Base-by-base conservation (phyloP, 129 eudicot species). In the Pittosporum tobira region DNA sequence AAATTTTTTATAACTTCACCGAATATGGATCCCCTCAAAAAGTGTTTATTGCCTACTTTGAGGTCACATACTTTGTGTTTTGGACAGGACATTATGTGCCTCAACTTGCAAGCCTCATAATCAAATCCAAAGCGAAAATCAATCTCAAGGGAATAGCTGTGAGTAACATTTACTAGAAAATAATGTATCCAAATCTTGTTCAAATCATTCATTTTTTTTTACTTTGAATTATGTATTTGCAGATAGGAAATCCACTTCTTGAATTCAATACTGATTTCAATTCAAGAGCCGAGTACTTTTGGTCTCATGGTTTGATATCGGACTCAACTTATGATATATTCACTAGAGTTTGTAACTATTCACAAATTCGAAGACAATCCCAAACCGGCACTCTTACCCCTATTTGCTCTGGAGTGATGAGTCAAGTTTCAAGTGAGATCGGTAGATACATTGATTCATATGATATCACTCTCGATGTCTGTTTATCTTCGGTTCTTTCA, bases 241-340 rank as follows among this genome's bases (percentile, higher is more conserved):
- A 88, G 97, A 70, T 88, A 28, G 97, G 97, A 45, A 88, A 88
- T 77, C 97, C 97, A 44, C 78, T 88, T 12, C 71, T 88, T 66
- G 97, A 88, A 46, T 84, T 88, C 80, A 62, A 73, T 67, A 74
- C 83, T 5, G 95, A 88, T 72, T 88, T 82, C 66, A 85, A 88
- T 62, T 72, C 91, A 27, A 74, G 91, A 44, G 79, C 79, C 4
- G 95, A 84, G 64, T 88, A 65, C 48, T 63, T 84, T 1, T 84
- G 97, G 97, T 84, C 97, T 57, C 97, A 88, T 59, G 97, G 97
- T 20, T 67, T 88, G 16, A 82, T 88, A 74, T 88, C 97, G 7
- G 97, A 88, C 67, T 69, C 69, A 49, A 77, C 95, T 20, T 79
- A 67, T 45, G 75, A 70, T 18, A 44, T 72, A 11, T 74, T 79